Evolutionary conservation across 352 stramenopile species (phyloP).

Genomic region (Globisporangium spiculum): DNA sequence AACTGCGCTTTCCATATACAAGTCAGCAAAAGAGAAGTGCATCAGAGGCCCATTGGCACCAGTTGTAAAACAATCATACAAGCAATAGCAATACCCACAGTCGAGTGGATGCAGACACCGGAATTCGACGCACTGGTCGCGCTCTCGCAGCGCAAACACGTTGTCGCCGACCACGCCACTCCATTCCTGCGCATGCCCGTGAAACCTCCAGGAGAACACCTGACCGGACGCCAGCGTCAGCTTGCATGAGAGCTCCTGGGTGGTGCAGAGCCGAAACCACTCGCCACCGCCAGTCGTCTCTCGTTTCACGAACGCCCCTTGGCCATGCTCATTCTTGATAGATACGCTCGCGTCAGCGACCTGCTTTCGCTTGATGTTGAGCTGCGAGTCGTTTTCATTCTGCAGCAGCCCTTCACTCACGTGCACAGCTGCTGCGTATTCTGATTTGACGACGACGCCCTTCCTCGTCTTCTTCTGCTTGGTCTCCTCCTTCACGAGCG

Average conservation of each 20-base stretch:
- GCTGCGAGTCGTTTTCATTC: not conserved
- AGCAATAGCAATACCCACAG: conserved; percentile 19
- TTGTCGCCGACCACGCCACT: conserved; percentile 43
- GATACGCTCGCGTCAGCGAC: not conserved
- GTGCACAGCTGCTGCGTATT: not conserved
- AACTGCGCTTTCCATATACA: conserved; percentile 19
- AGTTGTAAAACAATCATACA: not conserved
- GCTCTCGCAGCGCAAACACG: conserved; percentile 54
- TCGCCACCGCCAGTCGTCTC: conserved; percentile 19
- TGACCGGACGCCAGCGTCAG: conserved; percentile 52
- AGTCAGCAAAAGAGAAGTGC: too few relatives aligned
- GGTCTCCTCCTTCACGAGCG: conserved; percentile 1
- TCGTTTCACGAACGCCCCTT: not conserved
- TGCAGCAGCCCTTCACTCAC: not conserved
- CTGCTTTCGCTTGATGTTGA: not conserved
- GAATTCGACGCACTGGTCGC: conserved; percentile 38
- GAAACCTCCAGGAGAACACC: conserved; percentile 41
- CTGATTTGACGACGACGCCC: not conserved
- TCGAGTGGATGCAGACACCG: conserved; percentile 63
- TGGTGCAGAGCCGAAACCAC: conserved; percentile 41
- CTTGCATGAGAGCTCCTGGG: conserved; percentile 40
- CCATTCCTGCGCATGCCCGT: conserved; percentile 31
- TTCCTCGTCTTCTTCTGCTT: conserved; percentile 18
- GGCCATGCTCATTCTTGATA: not conserved
- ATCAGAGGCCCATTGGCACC: not conserved